Base-by-base conservation (phyloP, 495 filamentous ascomycete species). In the Aspergillus asperescens region DNA sequence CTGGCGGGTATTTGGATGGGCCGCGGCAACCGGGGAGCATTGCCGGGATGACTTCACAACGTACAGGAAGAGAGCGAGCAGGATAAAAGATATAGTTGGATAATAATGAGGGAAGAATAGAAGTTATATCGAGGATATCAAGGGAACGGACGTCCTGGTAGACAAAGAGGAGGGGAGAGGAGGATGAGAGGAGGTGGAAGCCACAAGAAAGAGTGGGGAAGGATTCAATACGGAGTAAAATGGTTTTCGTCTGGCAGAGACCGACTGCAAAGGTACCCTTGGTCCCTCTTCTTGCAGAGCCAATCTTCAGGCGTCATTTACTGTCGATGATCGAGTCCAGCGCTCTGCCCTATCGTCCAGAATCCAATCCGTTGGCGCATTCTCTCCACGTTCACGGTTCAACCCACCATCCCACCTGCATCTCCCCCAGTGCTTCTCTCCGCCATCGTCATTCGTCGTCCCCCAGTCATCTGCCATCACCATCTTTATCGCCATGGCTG, bases 401-500 rank as follows among this genome's bases (percentile, higher is more conserved):
- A 53, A 41, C 42, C 40, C 48, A 37, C 23, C 41, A 13, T 35
- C 28, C 50, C 15, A n/a, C 32, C 29, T 7, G 22, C 51, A 13
- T 0, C 37, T 31, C 48, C 43, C 18, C 55, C 16, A 48, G 37
- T 52, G 43, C 32, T 27, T 44, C 24, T 22, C n/a, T 53, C 46
- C 45, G 39, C 32, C 31, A 0, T 34, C 37, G 23, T 38, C 16
- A 49, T 52, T 57, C 48, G 42, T 34, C 37, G n/a, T 28, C 16
- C 13, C 32, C 32, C 16, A 12, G 6, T 51, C 51, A 16, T 16
- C 18, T 25, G 19, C 15, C 32, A 56, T 44, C 31, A 3, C 7
- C 16, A 13, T 47, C 44, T 52, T 43, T 15, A 31, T 56, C 54
- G 56, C 52, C 25, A 81, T 82, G 77, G 66, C 73, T 47, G 44